A percentile compares a stretch with the other conserved stretches of the same genome.
phyloP scores from a whole-genome alignment of 164 flowering plant species.

The Nymphaea colorata region DNA sequence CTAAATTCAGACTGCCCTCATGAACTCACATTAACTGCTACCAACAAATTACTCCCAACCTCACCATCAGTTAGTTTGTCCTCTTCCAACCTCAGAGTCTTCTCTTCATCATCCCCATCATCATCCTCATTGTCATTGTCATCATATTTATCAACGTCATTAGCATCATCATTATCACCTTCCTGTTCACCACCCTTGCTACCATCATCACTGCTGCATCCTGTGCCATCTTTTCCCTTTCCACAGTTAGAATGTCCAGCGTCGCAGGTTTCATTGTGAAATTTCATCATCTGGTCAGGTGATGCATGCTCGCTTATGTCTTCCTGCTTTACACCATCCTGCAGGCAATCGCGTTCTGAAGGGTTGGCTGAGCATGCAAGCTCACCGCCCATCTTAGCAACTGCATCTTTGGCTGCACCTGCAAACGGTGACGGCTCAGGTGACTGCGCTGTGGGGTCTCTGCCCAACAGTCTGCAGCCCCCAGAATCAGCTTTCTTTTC shows the following conservation, averaged over 20 bases:
- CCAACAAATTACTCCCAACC: not conserved
- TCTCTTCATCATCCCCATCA: not conserved
- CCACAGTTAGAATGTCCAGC: constrained; percentile 6
- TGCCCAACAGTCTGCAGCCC: constrained; percentile 14
- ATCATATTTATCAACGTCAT: constrained; percentile 7
- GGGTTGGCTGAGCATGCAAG: constrained; percentile 10
- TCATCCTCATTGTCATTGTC: constrained; percentile 2
- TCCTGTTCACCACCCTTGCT: constrained; percentile 4
- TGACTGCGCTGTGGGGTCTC: constrained; percentile 11
- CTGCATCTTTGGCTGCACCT: not conserved
- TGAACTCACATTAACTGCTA: not conserved
- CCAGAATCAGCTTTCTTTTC: constrained; percentile 28
- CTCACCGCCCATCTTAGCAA: constrained; percentile 21
- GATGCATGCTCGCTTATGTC: not conserved
- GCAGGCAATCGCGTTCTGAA: constrained; percentile 1
- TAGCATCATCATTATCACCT: constrained; percentile 2
- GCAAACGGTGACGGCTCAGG: constrained; percentile 6
- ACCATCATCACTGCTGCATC: constrained; percentile 11
- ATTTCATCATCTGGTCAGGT: constrained; percentile 14
- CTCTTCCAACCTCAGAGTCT: not conserved
- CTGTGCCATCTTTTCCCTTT: constrained; percentile 2
- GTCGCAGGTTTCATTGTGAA: not conserved
- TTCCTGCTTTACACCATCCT: constrained; percentile 9
- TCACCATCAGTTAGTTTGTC: not conserved
- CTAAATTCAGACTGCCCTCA: not conserved